A percentile compares a stretch with the other conserved stretches of the same genome.
Conservation (phyloP, 495 filamentous ascomycete species). For the Sabuloglossum arenarium region DNA sequence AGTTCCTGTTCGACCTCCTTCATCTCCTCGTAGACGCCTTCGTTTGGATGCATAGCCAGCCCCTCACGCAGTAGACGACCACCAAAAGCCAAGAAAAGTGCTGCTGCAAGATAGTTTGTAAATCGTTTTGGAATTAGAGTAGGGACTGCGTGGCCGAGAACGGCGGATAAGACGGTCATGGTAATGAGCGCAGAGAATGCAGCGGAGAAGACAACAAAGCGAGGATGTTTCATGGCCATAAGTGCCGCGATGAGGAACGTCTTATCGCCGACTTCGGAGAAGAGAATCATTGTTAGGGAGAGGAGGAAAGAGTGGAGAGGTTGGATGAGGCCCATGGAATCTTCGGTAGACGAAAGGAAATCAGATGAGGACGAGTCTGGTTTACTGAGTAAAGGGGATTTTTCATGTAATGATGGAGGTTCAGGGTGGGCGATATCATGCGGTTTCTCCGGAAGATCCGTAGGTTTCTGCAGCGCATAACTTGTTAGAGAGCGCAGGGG, state of each 20-base stretch:
- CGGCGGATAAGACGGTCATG: slow-evolving; percentile 92
- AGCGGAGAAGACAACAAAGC: slow-evolving; percentile 78
- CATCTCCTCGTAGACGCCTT: slow-evolving; percentile 89
- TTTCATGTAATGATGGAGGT: slow-evolving; percentile 41
- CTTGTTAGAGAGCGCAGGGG: neutral
- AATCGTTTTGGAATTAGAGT: slow-evolving; percentile 73
- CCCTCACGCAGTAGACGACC: slow-evolving; percentile 71
- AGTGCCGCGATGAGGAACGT: slow-evolving; percentile 92
- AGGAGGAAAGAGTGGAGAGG: slow-evolving; percentile 83
- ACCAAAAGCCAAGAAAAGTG: slow-evolving; percentile 77
- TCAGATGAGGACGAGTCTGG: slow-evolving; percentile 18
- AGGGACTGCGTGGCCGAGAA: slow-evolving; percentile 87
- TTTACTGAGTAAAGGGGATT: slow-evolving; percentile 40
- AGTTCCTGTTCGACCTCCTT: slow-evolving; percentile 89
- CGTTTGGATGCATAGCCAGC: slow-evolving; percentile 63
- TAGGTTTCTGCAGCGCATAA: slow-evolving; percentile 42
- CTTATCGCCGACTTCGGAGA: slow-evolving; percentile 96
- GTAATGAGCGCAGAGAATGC: slow-evolving; percentile 76
- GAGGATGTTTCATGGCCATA: slow-evolving; percentile 97
- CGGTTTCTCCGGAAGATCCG: slow-evolving; percentile 56
- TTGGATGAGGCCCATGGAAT: slow-evolving; percentile 42
- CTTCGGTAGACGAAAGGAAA: slow-evolving; percentile 14
- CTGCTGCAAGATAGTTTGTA: slow-evolving; percentile 68
- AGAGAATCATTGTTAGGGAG: slow-evolving; percentile 90
- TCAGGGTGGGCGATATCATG: slow-evolving; percentile 60